Base-by-base conservation (phyloP, 495 filamentous ascomycete genomes). In the Penicilliopsis zonata region DNA sequence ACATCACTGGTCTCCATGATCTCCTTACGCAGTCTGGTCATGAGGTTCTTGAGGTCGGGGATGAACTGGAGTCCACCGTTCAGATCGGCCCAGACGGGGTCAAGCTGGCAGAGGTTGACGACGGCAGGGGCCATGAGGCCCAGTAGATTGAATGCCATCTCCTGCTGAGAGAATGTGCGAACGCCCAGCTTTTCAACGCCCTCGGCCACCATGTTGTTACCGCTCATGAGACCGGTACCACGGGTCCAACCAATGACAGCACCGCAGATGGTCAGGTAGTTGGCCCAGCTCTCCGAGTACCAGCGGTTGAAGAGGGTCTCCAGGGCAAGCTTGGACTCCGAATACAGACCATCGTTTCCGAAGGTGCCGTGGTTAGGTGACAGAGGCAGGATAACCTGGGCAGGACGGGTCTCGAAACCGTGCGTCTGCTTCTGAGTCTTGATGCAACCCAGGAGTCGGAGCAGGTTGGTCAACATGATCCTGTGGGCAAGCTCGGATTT, bases 231-330 rank as follows among this genome's bases (percentile, higher is more conserved):
- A 44, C 90, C 90, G 34, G 90, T 99, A 30, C 90, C 90, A 60
- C 90, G 87, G 38, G 90, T 99, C 90, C 90, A 98, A 38, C 90
- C 90, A 54, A 98, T 98, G 55, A 98, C 83, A 34, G 90, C 90
- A 59, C 90, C 90, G 44, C 92, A 96, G 48, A 99, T 94, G 40
- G 88, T 99, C 42, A 99, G 82, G 66, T 92, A 99, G 59, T 86
- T 86, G 50, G 74, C 79, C 90, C 90, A 99, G 61, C 75, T 86
- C 63, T 99, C 92, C 0, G 90, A 93, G 57, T 93, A 76, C 92
- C 92, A 99, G 42, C 90, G 75, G 61, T 94, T 94, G 75, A 99
- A 99, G 28, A 99, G 71, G 2, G 90, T 96, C 68, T 99, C 90
- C 22, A 99, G 67, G 8, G 78, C 90, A 26, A 96, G 75, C 58